A percentile compares a stretch with the other conserved stretches of the same genome.
Evolutionary conservation across 345 rosid genomes (phyloP).

Genomic region (Eucalyptus brandiana): DNA sequence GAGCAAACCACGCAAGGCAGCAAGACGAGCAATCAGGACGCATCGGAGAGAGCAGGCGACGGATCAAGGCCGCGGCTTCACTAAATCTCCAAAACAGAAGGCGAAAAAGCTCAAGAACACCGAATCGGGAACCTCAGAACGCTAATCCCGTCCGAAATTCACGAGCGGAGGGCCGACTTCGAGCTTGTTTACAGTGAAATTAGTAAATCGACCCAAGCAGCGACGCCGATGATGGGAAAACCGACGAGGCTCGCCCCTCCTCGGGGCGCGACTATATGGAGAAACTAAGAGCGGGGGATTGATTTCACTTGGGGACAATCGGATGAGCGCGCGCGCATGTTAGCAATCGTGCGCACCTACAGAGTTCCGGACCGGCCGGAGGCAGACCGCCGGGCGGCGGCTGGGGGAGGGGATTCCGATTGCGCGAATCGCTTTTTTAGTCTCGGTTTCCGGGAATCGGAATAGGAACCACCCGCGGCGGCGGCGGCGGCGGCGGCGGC

Average conservation of each 20-base stretch:
- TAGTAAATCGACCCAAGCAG: slow-evolving; percentile 2
- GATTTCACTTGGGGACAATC: not conserved
- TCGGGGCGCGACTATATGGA: not conserved
- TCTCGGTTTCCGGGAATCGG: not conserved
- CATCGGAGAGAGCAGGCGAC: slow-evolving; percentile 15
- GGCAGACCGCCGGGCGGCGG: not conserved
- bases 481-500: not conserved
- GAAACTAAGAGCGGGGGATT: not conserved
- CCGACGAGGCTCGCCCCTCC: slow-evolving; percentile 6
- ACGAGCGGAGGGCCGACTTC: slow-evolving; percentile 5
- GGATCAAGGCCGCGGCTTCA: slow-evolving; percentile 39
- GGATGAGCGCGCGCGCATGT: slow-evolving; percentile 25
- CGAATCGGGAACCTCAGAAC: slow-evolving; percentile 15
- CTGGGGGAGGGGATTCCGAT: not conserved
- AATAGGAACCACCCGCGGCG: not conserved
- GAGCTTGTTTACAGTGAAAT: not conserved
- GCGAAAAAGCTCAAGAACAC: slow-evolving; percentile 24
- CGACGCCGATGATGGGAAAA: slow-evolving; percentile 3
- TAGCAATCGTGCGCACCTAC: slow-evolving; percentile 31
- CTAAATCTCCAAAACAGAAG: slow-evolving; percentile 10
- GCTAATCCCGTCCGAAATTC: slow-evolving; percentile 1
- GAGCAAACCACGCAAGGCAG: not conserved
- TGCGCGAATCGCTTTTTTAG: not conserved
- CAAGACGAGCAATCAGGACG: not conserved
- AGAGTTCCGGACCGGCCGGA: slow-evolving; percentile 30